Evolutionary conservation across 805 yeast genomes (phyloP), one percentile per base, ranked within the genome.

Genomic region (Barnettozyma californica): DNA sequence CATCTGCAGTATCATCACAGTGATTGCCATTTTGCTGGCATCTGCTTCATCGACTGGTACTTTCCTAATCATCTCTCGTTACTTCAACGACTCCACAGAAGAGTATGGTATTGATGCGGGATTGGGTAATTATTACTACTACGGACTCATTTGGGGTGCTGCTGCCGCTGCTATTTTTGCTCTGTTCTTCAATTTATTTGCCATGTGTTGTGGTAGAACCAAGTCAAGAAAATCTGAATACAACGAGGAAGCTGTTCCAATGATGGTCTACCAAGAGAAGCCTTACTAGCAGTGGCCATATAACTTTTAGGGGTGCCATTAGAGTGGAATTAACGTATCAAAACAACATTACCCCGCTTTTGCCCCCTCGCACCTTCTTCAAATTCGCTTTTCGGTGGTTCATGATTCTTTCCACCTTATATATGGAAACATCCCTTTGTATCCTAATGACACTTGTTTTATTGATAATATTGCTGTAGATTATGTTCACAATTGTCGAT

Each of bases 101-200:
- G 61, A 63, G 2, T 81, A 70, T 56, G 95, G 95, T 14, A 73
- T 83, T 43, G 62, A 65, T 35, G 77, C 87, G 2, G 61, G 62
- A 34, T 58, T 87, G 44, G 76, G 79, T 31, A 66, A 68, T 18
- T 64, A 67, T 35, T 48, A 57, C 44, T 83, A 76, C 55, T 75
- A 79, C 46, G 89, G 80, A 2, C 65, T 83, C 41, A 67, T 80
- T 9, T 87, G 92, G 94, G 80, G 79, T 13, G 74, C 82, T 1
- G 76, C 73, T 2, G 83, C 64, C 14, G 79, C 80, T 7, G 58
- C 75, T 2, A 50, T 77, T 14, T 44, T 74, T 44, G 62, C 77
- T 13, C 53, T 65, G n/a, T 18, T 75, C 19, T 51, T 65, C 48
- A 59, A 53, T 44, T 25, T 56, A 25, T 53, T 72, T 43, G 65